Base-by-base conservation (phyloP, 2,329 filamentous ascomycete species). In the Pyricularia sp. region DNA sequence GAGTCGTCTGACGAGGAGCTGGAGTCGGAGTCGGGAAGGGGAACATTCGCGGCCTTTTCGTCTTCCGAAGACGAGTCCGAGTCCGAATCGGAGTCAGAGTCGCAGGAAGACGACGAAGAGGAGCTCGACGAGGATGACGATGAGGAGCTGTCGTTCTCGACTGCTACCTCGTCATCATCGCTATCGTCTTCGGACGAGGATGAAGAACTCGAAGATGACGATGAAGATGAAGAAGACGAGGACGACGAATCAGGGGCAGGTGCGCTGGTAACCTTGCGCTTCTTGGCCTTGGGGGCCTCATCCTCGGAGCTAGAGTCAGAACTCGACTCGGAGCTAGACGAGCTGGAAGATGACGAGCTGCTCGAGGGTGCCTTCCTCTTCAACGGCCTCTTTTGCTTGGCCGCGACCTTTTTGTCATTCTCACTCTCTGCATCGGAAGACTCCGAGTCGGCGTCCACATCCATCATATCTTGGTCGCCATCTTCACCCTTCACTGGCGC, bases 311-410 rank as follows among this genome's bases (percentile, higher is more conserved):
- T 77, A 3, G 76, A 75, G 33, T 69, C 67, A 23, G 75, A 76
- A 5, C 72, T 72, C 2, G 74, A 75, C 36, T 75, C 76, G 68
- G 58, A 61, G 58, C 58, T 61, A 26, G 58, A 61, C 12, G 58
- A 61, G 58, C 58, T 61, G 14, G 58, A 25, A 17, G 58, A 61
- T 9, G 79, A 80, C 69, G 78, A 82, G 71, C 78, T 77, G 74
- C 76, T 79, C 5, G 79, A 77, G 28, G 74, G 71, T 9, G 85
- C 85, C 79, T 87, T 86, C 55, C 86, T 82, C 75, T 90, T 90
- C 70, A 85, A 75, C 1, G 79, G 79, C 33, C 84, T 84, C 67
- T 73, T 71, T 70, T 74, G 69, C 68, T 75, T 76, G 20, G 73
- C 69, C n/a, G 73, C 67, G 12, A 76, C 77, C 63, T 75, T 75